Percentiles rank a stretch among this genome's conserved stretches.
Evolutionary conservation across 257 asterid genomes (phyloP).

Genomic region (Solanum bukasovii): DNA sequence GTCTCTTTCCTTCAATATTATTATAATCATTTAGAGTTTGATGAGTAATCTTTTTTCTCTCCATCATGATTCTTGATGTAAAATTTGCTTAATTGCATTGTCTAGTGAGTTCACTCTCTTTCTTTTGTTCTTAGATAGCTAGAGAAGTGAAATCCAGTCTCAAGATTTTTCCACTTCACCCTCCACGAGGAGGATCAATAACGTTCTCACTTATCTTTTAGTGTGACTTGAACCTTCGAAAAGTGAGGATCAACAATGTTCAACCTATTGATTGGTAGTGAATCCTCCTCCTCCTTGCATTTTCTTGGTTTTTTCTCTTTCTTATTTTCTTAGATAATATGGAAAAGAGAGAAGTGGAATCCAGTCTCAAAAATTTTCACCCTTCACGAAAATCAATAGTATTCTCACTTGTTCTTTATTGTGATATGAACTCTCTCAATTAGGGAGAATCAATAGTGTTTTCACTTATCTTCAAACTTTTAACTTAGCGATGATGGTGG

Average conservation of each 20-base stretch:
- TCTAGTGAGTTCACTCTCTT: not conserved
- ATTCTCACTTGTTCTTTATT: too few relatives aligned
- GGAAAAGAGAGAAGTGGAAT: not conserved
- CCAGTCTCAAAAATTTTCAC: not conserved
- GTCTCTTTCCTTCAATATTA: constrained; percentile 12
- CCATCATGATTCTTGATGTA: not conserved
- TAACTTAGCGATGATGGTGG: not conserved
- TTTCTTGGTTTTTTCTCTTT: not conserved
- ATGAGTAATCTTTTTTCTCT: not conserved
- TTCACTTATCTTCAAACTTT: too few relatives aligned
- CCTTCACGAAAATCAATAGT: not conserved
- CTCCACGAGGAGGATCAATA: too few relatives aligned
- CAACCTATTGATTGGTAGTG: too few relatives aligned
- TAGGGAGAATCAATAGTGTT: too few relatives aligned
- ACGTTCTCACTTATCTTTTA: too few relatives aligned
- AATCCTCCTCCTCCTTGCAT: not conserved
- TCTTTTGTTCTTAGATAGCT: not conserved
- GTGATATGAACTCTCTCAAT: not conserved
- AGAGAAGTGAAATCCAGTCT: not conserved
- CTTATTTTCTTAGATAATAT: not conserved
- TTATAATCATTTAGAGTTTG: not conserved
- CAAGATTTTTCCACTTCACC: not conserved
- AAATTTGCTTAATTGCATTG: not conserved
- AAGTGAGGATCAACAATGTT: too few relatives aligned
- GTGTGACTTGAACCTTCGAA: too few relatives aligned